Evolutionary conservation across 1,284 basidiomycete species (phyloP).

Genomic region (Kwoniella shivajii): DNA sequence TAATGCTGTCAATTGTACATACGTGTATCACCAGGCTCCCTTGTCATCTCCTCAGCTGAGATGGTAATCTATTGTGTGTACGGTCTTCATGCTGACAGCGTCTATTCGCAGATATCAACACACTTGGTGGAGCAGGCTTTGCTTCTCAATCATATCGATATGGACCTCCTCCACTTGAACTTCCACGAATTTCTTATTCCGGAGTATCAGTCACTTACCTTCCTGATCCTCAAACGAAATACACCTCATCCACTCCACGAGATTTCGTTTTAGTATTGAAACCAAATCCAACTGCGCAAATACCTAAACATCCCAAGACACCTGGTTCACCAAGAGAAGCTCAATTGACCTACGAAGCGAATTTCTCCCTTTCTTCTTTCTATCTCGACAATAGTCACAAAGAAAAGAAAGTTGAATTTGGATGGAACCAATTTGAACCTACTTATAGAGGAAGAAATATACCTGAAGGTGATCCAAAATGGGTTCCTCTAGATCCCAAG

Average conservation of each 20-base stretch:
- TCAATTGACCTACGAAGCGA: slow-evolving; percentile 55
- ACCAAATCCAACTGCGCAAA: slow-evolving; percentile 21
- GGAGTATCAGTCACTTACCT: slow-evolving; percentile 34
- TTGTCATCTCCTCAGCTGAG: no score
- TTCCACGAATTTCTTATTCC: slow-evolving; percentile 29
- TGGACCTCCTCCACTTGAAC: slow-evolving; percentile 32
- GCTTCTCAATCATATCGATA: slow-evolving; percentile 56
- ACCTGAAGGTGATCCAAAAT: slow-evolving; percentile 32
- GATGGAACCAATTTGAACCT: slow-evolving; percentile 54
- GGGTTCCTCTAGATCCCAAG: slow-evolving; percentile 40
- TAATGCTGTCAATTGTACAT: no score
- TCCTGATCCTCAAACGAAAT: slow-evolving; percentile 11
- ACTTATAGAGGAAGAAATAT: slow-evolving; percentile 55
- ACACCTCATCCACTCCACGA: slow-evolving; percentile 18
- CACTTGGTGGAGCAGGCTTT: slow-evolving; percentile 59
- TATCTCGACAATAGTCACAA: neutral
- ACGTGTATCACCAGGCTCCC: no score
- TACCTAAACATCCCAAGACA: slow-evolving; percentile 47
- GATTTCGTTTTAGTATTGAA: slow-evolving; percentile 56
- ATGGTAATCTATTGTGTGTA: no score
- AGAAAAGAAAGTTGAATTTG: slow-evolving; percentile 21
- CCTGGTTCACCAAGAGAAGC: slow-evolving; percentile 37
- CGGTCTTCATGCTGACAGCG: no score
- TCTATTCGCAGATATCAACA: slow-evolving; percentile 57
- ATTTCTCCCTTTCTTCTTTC: slow-evolving; percentile 37